phyloP scores from a whole-genome alignment of 768 basidiomycete species.

The Boletales sp. region DNA sequence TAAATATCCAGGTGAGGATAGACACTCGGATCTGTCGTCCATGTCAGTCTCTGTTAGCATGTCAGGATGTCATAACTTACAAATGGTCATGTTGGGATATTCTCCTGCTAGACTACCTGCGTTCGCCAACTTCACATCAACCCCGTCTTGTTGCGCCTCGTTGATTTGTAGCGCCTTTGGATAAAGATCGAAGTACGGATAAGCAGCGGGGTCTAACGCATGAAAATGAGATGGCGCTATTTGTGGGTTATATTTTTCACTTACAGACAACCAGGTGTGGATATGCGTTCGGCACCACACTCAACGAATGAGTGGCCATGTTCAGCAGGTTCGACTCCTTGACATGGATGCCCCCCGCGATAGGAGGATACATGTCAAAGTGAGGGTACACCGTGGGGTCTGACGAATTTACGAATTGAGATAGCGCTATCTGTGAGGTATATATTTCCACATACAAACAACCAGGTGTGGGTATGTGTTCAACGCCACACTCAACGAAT shows the following conservation, averaged over 20 bases:
- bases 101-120: slow-evolving; percentile 3
- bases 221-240: too few relatives aligned
- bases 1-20: slow-evolving; percentile 44
- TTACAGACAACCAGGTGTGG: slow-evolving; percentile 18
- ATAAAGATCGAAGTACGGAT: slow-evolving; percentile 42
- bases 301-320: background rate
- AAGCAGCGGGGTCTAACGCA: slow-evolving; percentile 35
- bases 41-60: slow-evolving; percentile 8
- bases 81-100: slow-evolving; percentile 28
- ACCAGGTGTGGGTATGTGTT: slow-evolving; percentile 13
- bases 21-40: slow-evolving; percentile 34
- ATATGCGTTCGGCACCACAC: background rate
- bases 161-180: slow-evolving; percentile 30
- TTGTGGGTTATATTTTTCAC: background rate
- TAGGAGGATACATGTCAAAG: slow-evolving; percentile 38
- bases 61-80: slow-evolving; percentile 15
- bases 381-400: slow-evolving; percentile 41
- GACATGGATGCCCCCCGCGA: background rate
- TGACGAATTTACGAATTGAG: slow-evolving; percentile 5
- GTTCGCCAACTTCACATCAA: slow-evolving; percentile 4
- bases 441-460: slow-evolving; percentile 11
- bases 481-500: background rate
- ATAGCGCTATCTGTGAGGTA: too few relatives aligned
- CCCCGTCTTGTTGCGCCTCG: slow-evolving; percentile 48
- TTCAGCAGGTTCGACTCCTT: background rate